These are phyloP conservation scores for Cardiospermum halicacabum DNA, from an alignment of 345 rosid genomes.

Conservation along the genomic window DNA sequence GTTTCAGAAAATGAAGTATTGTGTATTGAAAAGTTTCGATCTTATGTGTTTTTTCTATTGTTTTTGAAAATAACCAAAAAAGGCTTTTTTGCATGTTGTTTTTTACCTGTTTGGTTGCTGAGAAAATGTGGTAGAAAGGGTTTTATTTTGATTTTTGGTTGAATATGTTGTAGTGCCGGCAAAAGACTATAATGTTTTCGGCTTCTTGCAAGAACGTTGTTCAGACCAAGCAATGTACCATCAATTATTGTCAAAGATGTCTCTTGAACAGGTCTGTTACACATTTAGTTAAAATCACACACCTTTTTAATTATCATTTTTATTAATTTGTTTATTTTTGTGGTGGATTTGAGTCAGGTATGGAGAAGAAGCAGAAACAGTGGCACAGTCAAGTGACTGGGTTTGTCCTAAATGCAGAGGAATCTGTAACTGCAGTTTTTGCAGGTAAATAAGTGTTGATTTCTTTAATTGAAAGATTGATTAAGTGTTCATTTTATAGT, in stretches of 20 bases:
- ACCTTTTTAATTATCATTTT: neutral
- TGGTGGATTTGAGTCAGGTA: constrained; percentile 37
- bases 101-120: neutral
- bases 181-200: constrained; percentile 44
- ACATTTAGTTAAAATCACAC: neutral
- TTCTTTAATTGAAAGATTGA: neutral
- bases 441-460: constrained; percentile 42
- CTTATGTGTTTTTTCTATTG: neutral
- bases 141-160: neutral
- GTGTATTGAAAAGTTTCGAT: neutral
- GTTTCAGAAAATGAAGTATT: neutral
- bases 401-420: constrained; percentile 69
- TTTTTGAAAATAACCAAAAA: neutral
- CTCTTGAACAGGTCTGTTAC: constrained; percentile 51
- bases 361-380: constrained; percentile 57
- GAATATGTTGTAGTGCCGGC: constrained; percentile 58
- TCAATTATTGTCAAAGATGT: constrained; percentile 60
- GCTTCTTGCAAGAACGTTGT: constrained; percentile 47
- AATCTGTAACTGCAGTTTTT: constrained; percentile 71
- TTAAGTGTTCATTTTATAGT: neutral
- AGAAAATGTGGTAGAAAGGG: neutral
- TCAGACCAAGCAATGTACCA: constrained; percentile 31
- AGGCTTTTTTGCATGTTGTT: neutral
- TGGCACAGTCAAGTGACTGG: constrained; percentile 46
- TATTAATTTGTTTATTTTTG: neutral